phyloP scores from a whole-genome alignment of 306 rosid species.

The Leucaena leucocephala region DNA sequence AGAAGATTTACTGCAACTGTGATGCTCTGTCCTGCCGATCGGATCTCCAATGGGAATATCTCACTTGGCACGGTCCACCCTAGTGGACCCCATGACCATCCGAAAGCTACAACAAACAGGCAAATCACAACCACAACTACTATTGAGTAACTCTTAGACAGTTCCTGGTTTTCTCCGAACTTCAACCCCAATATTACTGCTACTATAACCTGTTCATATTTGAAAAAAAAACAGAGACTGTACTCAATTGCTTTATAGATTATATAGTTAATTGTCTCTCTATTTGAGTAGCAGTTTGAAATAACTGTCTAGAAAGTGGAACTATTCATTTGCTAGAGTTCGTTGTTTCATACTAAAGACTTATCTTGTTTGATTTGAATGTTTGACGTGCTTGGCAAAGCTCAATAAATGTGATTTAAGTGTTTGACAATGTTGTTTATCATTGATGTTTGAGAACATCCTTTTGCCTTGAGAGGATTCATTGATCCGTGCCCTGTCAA shows the following conservation, averaged over 20 bases:
- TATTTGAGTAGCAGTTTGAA: background rate
- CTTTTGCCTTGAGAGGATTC: background rate
- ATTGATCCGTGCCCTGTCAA: background rate
- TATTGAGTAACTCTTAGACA: slow-evolving; percentile 60
- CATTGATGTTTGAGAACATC: background rate
- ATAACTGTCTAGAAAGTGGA: background rate
- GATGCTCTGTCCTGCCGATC: slow-evolving; percentile 57
- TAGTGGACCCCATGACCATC: slow-evolving; percentile 60
- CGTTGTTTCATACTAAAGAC: background rate
- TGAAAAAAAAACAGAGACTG: background rate
- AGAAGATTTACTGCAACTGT: slow-evolving; percentile 53
- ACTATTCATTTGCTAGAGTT: background rate
- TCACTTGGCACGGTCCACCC: slow-evolving; percentile 57
- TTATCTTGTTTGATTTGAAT: background rate
- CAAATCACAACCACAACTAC: slow-evolving; percentile 74
- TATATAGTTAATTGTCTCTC: background rate
- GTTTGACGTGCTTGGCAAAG: background rate
- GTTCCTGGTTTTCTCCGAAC: slow-evolving; percentile 58
- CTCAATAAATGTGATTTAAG: background rate
- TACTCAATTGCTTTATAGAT: background rate
- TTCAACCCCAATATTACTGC: slow-evolving; percentile 69
- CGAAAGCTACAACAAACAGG: slow-evolving; percentile 77
- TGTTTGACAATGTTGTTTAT: background rate
- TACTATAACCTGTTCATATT: slow-evolving; percentile 61
- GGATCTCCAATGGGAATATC: slow-evolving; percentile 52